Conservation (phyloP, 371 early-diverging fungal genomes). For the Zopfochytrium polystomum region DNA sequence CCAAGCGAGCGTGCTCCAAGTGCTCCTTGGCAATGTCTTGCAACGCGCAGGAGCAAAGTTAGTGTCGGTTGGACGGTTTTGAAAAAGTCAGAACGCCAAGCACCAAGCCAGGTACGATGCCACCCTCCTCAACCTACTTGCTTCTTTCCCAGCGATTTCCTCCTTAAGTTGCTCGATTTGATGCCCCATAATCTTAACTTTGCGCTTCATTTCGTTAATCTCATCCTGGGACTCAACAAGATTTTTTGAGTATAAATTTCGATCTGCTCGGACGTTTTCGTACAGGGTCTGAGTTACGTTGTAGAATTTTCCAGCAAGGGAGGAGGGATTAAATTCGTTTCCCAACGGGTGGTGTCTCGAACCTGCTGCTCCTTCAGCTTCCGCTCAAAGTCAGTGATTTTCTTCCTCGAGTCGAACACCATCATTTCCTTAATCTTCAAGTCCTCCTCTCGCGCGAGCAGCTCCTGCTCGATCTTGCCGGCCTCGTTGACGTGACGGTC, state of each 20-base stretch:
- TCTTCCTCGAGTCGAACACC: conserved; percentile 48
- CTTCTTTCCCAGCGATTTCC: conserved; percentile 44
- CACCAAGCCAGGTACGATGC: too few species aligned
- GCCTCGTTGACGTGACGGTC: conserved; percentile 45
- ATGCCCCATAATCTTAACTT: conserved; percentile 52
- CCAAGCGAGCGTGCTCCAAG: conserved; percentile 49
- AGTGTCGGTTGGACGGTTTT: conserved; percentile 1
- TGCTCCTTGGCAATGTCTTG: conserved; percentile 47
- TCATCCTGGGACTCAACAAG: conserved; percentile 54
- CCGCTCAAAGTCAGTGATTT: conserved; percentile 47
- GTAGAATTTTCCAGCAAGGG: not conserved
- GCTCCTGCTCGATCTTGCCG: conserved; percentile 27
- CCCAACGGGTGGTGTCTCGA: not conserved
- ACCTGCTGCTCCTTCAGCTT: conserved; percentile 56
- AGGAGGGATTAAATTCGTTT: not conserved
- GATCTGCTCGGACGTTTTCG: conserved; percentile 51
- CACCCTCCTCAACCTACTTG: conserved; percentile 30
- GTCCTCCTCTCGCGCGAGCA: conserved; percentile 35
- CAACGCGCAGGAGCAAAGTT: conserved; percentile 22
- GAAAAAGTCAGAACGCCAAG: not conserved
- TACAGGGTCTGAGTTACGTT: conserved; percentile 37
- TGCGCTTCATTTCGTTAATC: conserved; percentile 55
- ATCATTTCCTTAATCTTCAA: conserved; percentile 51
- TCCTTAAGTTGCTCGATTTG: conserved; percentile 55
- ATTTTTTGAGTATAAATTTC: conserved; percentile 54